phyloP scores from a whole-genome alignment of 2,329 filamentous ascomycete species.

The Penicillium corylophilum region DNA sequence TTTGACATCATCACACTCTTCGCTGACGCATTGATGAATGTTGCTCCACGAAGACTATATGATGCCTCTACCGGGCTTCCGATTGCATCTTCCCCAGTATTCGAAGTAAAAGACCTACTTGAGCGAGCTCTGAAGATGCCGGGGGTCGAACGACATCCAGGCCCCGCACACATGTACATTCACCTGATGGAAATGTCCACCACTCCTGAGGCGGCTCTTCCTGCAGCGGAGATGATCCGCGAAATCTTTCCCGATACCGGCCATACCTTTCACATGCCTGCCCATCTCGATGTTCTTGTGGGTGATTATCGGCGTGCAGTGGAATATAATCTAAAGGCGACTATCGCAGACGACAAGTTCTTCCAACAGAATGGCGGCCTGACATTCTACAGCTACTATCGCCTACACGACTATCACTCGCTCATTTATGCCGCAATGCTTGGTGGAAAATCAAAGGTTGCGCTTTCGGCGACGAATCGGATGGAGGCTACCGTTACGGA shows the following conservation, averaged over 20 bases:
- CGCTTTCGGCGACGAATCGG: slow-evolving; percentile 57
- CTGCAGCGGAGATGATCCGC: slow-evolving; percentile 61
- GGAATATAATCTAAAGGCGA: slow-evolving; percentile 64
- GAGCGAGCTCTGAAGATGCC: slow-evolving; percentile 56
- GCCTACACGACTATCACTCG: slow-evolving; percentile 71
- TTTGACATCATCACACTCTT: slow-evolving; percentile 63
- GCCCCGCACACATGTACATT: slow-evolving; percentile 70
- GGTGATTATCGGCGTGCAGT: slow-evolving; percentile 70
- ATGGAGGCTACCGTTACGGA: slow-evolving; percentile 65
- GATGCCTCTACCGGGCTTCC: slow-evolving; percentile 51
- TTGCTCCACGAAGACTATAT: slow-evolving; percentile 63
- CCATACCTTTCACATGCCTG: slow-evolving; percentile 73
- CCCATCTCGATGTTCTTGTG: slow-evolving; percentile 69
- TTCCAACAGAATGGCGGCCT: slow-evolving; percentile 55
- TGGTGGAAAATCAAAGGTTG: slow-evolving; percentile 61
- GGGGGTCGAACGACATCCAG: slow-evolving; percentile 59
- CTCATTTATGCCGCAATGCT: slow-evolving; percentile 76
- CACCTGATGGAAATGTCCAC: slow-evolving; percentile 74
- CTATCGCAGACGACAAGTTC: slow-evolving; percentile 66
- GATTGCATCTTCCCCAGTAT: slow-evolving; percentile 49
- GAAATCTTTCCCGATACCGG: slow-evolving; percentile 65
- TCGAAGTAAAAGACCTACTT: slow-evolving; percentile 58
- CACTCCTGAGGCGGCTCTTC: slow-evolving; percentile 60
- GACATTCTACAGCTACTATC: slow-evolving; percentile 75
- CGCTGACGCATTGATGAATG: slow-evolving; percentile 64